Conservation (phyloP, 2,329 filamentous ascomycete genomes). For the Plectosphaerella cucumerina region DNA sequence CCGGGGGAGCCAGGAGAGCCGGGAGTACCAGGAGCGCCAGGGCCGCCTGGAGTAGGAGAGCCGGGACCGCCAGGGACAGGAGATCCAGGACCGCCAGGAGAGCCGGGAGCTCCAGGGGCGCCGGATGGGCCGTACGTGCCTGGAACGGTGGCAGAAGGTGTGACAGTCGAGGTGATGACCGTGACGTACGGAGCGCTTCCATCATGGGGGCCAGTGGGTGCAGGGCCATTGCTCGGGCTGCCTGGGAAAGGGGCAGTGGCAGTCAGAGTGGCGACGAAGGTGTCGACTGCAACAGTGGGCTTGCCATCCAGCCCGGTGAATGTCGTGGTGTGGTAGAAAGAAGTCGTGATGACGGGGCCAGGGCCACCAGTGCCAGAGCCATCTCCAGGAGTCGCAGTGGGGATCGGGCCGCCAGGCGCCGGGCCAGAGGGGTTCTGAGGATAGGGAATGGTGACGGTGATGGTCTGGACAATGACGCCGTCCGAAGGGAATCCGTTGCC, state of each 20-base stretch:
- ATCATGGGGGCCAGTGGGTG: neutral
- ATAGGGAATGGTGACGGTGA: neutral
- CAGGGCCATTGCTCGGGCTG: neutral
- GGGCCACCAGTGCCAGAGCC: neutral
- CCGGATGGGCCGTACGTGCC: neutral
- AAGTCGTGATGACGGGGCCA: constrained; percentile 14
- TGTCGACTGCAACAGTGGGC: constrained; percentile 22
- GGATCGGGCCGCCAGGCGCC: neutral
- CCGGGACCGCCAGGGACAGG: neutral
- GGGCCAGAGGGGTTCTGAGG: neutral
- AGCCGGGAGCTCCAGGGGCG: neutral
- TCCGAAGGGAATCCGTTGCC: neutral
- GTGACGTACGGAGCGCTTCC: neutral
- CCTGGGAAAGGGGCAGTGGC: constrained; percentile 5
- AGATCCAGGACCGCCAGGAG: neutral
- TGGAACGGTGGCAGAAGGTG: neutral
- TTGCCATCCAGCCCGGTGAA: constrained; percentile 20
- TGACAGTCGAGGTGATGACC: constrained; percentile 1
- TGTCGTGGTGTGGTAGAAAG: constrained; percentile 20
- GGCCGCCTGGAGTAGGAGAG: neutral
- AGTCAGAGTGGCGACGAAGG: constrained; percentile 19
- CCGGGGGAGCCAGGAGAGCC: neutral
- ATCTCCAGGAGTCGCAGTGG: neutral
- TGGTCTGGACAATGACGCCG: neutral
- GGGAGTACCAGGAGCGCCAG: neutral